These are phyloP conservation scores for Besnoitia besnoiti DNA, from an alignment of 169 alveolate genomes.

Conservation along the genomic window DNA sequence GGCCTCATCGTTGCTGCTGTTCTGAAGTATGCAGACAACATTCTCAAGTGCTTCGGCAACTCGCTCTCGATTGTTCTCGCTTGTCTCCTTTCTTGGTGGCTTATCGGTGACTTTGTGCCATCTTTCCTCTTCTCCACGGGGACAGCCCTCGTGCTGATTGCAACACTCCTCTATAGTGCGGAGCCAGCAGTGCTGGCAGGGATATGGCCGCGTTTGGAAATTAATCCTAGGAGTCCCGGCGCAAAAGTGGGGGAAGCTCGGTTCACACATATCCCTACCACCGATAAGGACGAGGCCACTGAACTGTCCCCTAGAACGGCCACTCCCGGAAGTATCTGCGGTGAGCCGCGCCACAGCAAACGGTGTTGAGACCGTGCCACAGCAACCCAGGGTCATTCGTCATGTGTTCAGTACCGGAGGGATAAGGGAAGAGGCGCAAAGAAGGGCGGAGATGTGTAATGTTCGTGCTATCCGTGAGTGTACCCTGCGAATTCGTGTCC, in stretches of 20 bases:
- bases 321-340: not conserved
- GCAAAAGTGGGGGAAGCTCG: not conserved
- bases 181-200: not conserved
- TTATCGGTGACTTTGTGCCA: constrained; percentile 64
- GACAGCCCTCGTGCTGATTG: constrained; percentile 44
- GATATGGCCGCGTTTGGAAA: not conserved
- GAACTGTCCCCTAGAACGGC: not conserved
- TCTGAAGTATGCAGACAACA: constrained; percentile 83
- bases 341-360: not conserved
- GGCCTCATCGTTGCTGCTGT: constrained; percentile 85
- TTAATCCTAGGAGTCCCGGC: not conserved
- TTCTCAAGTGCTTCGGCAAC: constrained; percentile 79
- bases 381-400: not conserved
- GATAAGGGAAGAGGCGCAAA: not conserved
- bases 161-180: constrained; percentile 49
- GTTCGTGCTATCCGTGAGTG: not conserved
- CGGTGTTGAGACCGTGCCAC: not conserved
- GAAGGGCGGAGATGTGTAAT: not conserved
- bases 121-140: constrained; percentile 61
- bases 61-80: constrained; percentile 72
- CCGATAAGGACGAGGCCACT: not conserved
- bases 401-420: too few relatives aligned
- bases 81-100: constrained; percentile 52
- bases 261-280: not conserved
- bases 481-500: not conserved